Evolutionary conservation across 495 filamentous ascomycete genomes (phyloP).

Genomic region (Penicillium herquei): DNA sequence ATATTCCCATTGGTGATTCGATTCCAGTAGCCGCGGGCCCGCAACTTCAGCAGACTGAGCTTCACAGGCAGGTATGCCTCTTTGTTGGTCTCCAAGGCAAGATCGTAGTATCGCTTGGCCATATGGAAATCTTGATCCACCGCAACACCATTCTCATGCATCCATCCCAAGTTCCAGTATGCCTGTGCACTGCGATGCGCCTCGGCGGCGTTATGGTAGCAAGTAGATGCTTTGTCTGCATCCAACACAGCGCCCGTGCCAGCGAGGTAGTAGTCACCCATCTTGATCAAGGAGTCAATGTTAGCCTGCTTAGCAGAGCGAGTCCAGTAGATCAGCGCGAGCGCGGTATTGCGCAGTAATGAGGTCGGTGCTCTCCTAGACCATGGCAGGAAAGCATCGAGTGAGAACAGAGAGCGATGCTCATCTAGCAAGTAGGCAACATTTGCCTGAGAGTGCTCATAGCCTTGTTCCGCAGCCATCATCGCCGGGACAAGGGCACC

Average conservation of each 20-base stretch:
- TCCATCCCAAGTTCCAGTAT: slow-evolving; percentile 97
- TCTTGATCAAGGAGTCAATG: slow-evolving; percentile 92
- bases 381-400: slow-evolving; percentile 47
- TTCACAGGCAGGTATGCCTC: slow-evolving; percentile 96
- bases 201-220: slow-evolving; percentile 90
- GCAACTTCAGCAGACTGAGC: slow-evolving; percentile 80
- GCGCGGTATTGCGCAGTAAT: slow-evolving; percentile 65
- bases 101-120: slow-evolving; percentile 93
- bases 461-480: slow-evolving; percentile 94
- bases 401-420: slow-evolving; percentile 60
- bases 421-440: slow-evolving; percentile 90
- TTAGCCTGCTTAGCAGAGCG: slow-evolving; percentile 91
- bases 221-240: slow-evolving; percentile 84
- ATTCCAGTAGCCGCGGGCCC: slow-evolving; percentile 88
- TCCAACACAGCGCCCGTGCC: slow-evolving; percentile 72
- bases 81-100: slow-evolving; percentile 82
- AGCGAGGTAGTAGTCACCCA: slow-evolving; percentile 92
- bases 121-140: slow-evolving; percentile 96
- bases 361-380: slow-evolving; percentile 35
- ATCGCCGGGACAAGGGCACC: slow-evolving; percentile 80
- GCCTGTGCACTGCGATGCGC: slow-evolving; percentile 90
- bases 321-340: slow-evolving; percentile 95
- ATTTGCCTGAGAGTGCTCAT: slow-evolving; percentile 89
- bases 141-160: slow-evolving; percentile 97
- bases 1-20: slow-evolving; percentile 82